A percentile compares a stretch with the other conserved stretches of the same genome.
Evolutionary conservation across 23 red algal genomes (phyloP).

Genomic region (Gracilaria gracilis): DNA sequence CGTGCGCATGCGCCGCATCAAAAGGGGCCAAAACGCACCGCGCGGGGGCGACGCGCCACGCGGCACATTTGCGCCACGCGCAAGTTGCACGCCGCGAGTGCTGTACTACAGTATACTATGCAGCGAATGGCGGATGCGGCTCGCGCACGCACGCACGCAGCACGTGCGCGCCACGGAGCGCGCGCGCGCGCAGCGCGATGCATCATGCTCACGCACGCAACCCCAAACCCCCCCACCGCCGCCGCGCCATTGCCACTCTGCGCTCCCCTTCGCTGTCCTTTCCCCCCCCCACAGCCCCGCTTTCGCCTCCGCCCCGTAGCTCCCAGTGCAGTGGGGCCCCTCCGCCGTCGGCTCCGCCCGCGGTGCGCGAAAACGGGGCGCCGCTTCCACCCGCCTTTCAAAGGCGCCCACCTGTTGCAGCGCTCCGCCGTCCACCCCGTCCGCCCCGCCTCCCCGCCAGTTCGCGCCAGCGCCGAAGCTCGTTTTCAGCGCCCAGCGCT

Average conservation of each 20-base stretch:
- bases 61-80: no score
- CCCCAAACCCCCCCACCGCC: background rate
- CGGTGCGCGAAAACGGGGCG: background rate
- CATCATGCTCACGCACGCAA: background rate
- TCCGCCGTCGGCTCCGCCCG: background rate
- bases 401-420: background rate
- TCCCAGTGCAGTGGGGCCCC: background rate
- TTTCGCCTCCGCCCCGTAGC: background rate
- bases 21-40: no score
- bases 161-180: background rate
- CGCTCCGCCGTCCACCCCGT: background rate
- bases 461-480: background rate
- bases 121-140: no score
- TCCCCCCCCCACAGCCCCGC: background rate
- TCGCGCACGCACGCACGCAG: constrained; percentile 28
- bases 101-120: no score
- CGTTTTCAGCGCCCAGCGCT: background rate
- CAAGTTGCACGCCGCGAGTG: no score
- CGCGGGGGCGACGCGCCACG: no score
- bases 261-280: no score
- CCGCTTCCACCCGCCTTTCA: background rate
- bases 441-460: constrained; percentile 16
- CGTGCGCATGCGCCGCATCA: no score
- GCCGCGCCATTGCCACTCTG: background rate
- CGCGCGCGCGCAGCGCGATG: constrained; percentile 4